Base-by-base conservation (phyloP, 495 filamentous ascomycete species). In the Xylaria venustula region DNA sequence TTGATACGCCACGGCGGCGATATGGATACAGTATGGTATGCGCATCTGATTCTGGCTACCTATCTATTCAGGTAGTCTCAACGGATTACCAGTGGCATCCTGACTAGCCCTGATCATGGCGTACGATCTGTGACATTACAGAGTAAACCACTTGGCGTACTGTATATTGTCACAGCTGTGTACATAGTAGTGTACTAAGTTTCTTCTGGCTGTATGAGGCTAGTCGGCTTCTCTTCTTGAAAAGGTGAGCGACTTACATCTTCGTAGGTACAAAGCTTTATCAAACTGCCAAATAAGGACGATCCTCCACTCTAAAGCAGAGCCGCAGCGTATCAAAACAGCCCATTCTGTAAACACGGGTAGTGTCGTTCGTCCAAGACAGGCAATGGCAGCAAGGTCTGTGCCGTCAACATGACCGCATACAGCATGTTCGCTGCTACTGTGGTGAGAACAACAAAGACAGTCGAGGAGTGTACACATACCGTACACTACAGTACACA, bases 351-450 rank as follows among this genome's bases (percentile, higher is more conserved):
- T 55, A 55, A 55, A 45, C n/a, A 14, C 41, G 5, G 7, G 30
- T 47, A 37, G 42, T 57, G 19, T 40, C 42, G 41, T 37, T 37
- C 20, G 54, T 48, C 41, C 54, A 47, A 57, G 54, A 57, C 30
- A 47, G 41, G 55, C 15, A 58, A 48, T 58, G 45, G 44, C 8
- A n/a, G 30, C 44, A 23, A 46, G 32, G 20, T 41, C 32, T 48
- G 30, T 40, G n/a, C 45, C 55, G 32, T 28, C 55, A 45, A 55
- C 40, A 55, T 55, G 53, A 55, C 53, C 40, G 40, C 53, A 55
- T 55, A 44, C 40, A 55, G 53, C 25, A 45, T 20, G 42, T 20
- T 45, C 42, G 17, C 19, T 45, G 42, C n/a, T 45, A 45, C 42
- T 45, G 17, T 45, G 42, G 42, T 22, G 40, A 32, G 53, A 55